Base-by-base conservation (phyloP, 2,329 filamentous ascomycete genomes). In the Fusarium aywerte region DNA sequence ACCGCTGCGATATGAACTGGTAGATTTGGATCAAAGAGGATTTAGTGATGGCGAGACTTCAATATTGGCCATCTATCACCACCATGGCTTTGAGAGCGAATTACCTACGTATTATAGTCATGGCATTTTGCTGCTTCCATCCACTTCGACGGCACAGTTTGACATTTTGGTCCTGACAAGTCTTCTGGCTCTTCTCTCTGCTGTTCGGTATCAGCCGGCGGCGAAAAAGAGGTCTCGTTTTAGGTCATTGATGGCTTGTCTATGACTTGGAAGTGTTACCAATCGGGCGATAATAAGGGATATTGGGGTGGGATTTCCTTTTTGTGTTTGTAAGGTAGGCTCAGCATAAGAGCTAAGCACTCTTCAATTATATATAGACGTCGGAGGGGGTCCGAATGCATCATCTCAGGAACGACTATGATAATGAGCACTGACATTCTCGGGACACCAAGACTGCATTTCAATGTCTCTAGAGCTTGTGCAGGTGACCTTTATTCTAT, bases 1-100 rank as follows among this genome's bases (percentile, higher is more conserved):
- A 7, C 42, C 62, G 0, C 8, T 66, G 3, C 62, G 62, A 10
- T 66, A 66, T 7, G 40, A 62, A 9, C 2, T 66, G 9, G 47
- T 62, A 4, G 39, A 58, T 12, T 6, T 11, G 1, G 12, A 31
- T 2, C 18, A 10, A 3, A 44, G 20, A 2, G 16, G 3, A 1
- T 5, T 2, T 2, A 10, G 7, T 1, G 16, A n/a, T 1, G 31
- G 2, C 0, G n/a, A 29, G 2, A 15, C 4, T 5, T 38, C 45
- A 10, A 29, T 40, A 11, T 3, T 33, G 18, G 62, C 62, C 15
- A 32, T 67, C 0, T 66, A 67, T 2, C 49, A 66, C 2, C 62
- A 63, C 1, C 36, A 36, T 0, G 62, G 62, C 4, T 66, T 63
- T 5, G 62, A 66, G 7, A 50, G 23, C 4, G 49, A 49, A 13